Base-by-base conservation (phyloP, 2,329 filamentous ascomycete species). In the Pleoardoris graminearum region DNA sequence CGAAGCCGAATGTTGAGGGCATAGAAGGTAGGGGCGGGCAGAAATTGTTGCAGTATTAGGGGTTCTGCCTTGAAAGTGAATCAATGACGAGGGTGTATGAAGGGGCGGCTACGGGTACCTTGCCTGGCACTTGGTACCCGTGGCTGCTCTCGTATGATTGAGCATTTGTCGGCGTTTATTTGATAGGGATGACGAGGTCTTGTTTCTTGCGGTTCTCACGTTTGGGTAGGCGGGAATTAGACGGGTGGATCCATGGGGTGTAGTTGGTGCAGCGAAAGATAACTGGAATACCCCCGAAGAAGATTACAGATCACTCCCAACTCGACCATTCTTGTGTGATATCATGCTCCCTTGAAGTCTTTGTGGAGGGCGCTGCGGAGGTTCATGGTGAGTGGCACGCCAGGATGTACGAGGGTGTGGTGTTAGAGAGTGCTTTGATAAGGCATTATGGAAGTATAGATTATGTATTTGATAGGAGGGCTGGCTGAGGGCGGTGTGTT, bases 1-100 rank as follows among this genome's bases (percentile, higher is more conserved):
- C 90, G 39, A 93, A 86, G 55, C 82, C 33, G 7, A 36, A 87
- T 67, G 82, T 84, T 33, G 75, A 80, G 50, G 66, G 66, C 6
- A 53, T 65, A 7, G 75, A 79, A 45, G 61, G 61, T 48, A 51
- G 63, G 51, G 56, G 67, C 41, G 66, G 66, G n/a, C 63, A 74
- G 59, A 77, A 76, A 65, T 58, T 75, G 59, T 66, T 75, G 61
- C 64, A 67, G 51, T 74, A 72, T 58, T 73, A 53, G 60, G 35
- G 7, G n/a, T 17, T 16, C 8, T 4, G 19, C 41, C 32, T 14
- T 8, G 7, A 21, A 10, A 17, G 16, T 21, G 16, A 11, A 5
- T 1, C 7, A 3, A 7, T 21, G n/a, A 17, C 14, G 3, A 30
- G 16, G 12, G 22, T 10, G 11, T 12, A 17, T 29, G n/a, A 27